Conservation (phyloP, 2,329 filamentous ascomycete genomes). For the Dryadomyces quercivorus region DNA sequence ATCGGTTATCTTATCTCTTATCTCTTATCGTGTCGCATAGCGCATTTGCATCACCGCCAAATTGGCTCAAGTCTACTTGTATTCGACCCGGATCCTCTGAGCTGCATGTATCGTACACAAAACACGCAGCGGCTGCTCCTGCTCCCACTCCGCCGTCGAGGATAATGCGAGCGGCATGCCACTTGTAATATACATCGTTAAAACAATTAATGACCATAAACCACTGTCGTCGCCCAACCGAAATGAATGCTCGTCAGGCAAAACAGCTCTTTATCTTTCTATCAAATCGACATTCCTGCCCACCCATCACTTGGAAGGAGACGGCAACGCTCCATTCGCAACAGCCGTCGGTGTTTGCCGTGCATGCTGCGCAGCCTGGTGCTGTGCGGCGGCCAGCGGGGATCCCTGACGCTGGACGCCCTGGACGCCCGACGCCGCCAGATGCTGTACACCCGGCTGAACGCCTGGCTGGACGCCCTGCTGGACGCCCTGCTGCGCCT, state of each 20-base stretch:
- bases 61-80: neutral
- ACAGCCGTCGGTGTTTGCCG: neutral
- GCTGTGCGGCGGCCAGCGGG: conserved; percentile 6
- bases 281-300: neutral
- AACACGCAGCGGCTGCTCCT: no score
- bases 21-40: neutral
- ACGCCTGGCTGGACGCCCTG: conserved; percentile 29
- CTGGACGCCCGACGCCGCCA: neutral
- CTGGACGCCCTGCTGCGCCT: conserved; percentile 38
- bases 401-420: conserved; percentile 2
- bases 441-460: conserved; percentile 15
- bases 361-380: neutral
- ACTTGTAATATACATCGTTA: no score
- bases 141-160: no score
- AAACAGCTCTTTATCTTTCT: no score
- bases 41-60: neutral
- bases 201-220: no score
- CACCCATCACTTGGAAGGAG: neutral
- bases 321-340: neutral
- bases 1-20: conserved; percentile 7
- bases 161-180: no score
- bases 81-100: no score
- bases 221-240: no score
- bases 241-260: no score
- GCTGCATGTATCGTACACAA: no score